A percentile compares a stretch with the other conserved stretches of the same genome.
Evolutionary conservation across 495 filamentous ascomycete species (phyloP).

Genomic region (Neurospora sp.): DNA sequence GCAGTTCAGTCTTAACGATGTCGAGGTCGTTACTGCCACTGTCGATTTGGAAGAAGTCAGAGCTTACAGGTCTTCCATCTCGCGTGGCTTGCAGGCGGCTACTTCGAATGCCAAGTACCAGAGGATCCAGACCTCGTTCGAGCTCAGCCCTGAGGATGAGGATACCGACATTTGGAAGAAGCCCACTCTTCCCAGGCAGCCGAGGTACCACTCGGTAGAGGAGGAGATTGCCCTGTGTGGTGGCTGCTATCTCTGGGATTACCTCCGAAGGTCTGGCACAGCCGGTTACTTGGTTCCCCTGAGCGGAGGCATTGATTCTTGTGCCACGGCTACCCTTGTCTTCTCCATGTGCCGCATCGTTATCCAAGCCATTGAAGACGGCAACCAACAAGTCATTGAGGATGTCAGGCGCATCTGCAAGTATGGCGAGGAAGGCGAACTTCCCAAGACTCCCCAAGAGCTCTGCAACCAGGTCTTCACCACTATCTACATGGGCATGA

Average conservation of each 20-base stretch:
- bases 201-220: constrained; percentile 52
- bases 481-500: constrained; percentile 76
- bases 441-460: constrained; percentile 52
- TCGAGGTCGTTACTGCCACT: constrained; percentile 77
- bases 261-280: constrained; percentile 54
- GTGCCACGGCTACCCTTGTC: constrained; percentile 52
- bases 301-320: constrained; percentile 64
- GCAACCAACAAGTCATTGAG: constrained; percentile 53
- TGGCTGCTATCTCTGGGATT: constrained; percentile 80
- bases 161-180: constrained; percentile 17
- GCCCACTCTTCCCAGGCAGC: constrained; percentile 25
- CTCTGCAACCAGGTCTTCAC: constrained; percentile 56
- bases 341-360: constrained; percentile 73
- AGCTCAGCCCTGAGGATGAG: constrained; percentile 28
- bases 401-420: constrained; percentile 56
- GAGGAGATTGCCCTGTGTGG: constrained; percentile 67
- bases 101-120: constrained; percentile 27
- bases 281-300: constrained; percentile 53
- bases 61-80: constrained; percentile 39
- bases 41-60: constrained; percentile 73
- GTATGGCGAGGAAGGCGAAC: constrained; percentile 38
- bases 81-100: constrained; percentile 49
- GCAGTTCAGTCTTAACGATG: constrained; percentile 69
- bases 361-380: constrained; percentile 50
- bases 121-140: constrained; percentile 29